Base-by-base conservation (phyloP, 1,284 basidiomycete genomes). In the Ceratobasidium sp. region DNA sequence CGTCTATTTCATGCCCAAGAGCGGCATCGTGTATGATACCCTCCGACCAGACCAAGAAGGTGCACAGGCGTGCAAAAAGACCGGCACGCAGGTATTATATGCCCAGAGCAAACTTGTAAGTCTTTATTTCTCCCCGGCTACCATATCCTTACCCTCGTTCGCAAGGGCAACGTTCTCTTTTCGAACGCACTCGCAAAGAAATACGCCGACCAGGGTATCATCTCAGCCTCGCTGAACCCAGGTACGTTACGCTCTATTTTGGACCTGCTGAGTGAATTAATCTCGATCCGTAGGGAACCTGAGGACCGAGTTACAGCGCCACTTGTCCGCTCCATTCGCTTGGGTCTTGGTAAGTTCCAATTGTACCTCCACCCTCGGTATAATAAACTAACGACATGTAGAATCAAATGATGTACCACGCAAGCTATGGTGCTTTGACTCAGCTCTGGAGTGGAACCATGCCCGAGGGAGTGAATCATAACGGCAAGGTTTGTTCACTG, bases 401-500 rank as follows among this genome's bases (percentile, higher is more conserved):
- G 78, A n/a, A 53, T 12, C 47, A 75, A 35, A 27, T 77, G n/a
- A 60, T 77, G 7, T 76, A 79, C 57, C 75, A 76, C 0, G 54
- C 74, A 1, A 32, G 73, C 0, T 72, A 77, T 15, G 80, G 83
- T 31, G 80, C 80, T 4, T 71, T 82, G 7, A 79, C 81, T 0
- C 82, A 82, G 73, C 75, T 87, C 12, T 87, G 80, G 74, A 82
- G 82, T 1, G 85, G 80, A 0, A 84, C 85, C 0, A 74, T 80
- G n/a, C 75, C 79, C 0, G 80, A 82, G 52, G 78, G 77, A 0
- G 75, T 72, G 0, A 73, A 79, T 0, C 69, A 80, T 6, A 80
- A 80, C 68, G 82, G 81, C 8, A 71, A 56, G 69, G 53, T 35
- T n/a, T 31, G 12, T 13, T 69, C 70, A 2, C 32, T 43, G 35